Conservation (phyloP, 2,329 filamentous ascomycete species). For the Trichophyton simii region DNA sequence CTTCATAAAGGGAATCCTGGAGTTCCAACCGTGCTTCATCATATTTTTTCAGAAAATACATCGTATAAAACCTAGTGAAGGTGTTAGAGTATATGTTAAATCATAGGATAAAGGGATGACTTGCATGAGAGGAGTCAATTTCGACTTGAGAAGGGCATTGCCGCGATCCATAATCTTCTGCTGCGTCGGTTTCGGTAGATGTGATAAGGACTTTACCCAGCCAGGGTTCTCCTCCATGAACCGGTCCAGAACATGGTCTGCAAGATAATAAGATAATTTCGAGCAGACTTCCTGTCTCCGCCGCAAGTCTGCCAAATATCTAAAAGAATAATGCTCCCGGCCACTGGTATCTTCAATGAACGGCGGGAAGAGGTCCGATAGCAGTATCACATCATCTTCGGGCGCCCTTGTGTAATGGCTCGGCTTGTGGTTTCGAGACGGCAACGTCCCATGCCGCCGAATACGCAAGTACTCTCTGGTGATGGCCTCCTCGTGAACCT, state of each 20-base stretch:
- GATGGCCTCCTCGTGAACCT: constrained; percentile 28
- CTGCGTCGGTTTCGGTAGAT: constrained; percentile 24
- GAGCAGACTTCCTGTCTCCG: constrained; percentile 29
- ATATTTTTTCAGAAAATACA: constrained; percentile 33
- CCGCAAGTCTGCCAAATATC: constrained; percentile 28
- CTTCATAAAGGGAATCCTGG: constrained; percentile 25
- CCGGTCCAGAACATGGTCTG: constrained; percentile 30
- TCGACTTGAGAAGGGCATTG: constrained; percentile 25
- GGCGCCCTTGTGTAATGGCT: constrained; percentile 30
- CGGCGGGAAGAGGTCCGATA: constrained; percentile 33
- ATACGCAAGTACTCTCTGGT: constrained; percentile 31
- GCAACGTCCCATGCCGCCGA: constrained; percentile 32
- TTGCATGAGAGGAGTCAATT: constrained; percentile 32
- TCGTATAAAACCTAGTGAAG: constrained; percentile 26
- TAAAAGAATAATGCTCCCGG: constrained; percentile 28
- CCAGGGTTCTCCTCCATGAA: constrained; percentile 23
- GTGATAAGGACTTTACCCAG: constrained; percentile 22
- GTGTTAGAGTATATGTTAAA: not conserved
- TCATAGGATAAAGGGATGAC: constrained; percentile 8
- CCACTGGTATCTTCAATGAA: constrained; percentile 23
- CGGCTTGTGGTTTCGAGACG: constrained; percentile 26
- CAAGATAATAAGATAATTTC: constrained; percentile 29
- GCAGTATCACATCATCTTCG: constrained; percentile 32
- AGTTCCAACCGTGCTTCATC: constrained; percentile 26
- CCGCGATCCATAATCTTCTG: constrained; percentile 25